Evolutionary conservation across 176 grass and related monocot species (phyloP), one percentile per base, ranked within the genome.

Genomic region (Microstegium vimineum): DNA sequence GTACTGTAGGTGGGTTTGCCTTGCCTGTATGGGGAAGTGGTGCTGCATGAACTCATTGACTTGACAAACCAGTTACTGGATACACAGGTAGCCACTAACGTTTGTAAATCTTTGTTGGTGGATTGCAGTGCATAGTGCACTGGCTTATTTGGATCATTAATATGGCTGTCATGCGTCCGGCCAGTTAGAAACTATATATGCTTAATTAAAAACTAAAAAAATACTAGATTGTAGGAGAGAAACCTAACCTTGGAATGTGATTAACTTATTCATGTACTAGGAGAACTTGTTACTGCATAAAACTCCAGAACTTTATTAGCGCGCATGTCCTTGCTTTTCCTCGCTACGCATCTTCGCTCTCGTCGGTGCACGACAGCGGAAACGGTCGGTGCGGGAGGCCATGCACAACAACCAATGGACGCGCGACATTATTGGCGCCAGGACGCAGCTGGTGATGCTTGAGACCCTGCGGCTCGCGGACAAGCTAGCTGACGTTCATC

Each of bases 1-100:
- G n/a, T n/a, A n/a, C n/a, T n/a, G n/a, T n/a, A n/a, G 64, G 81
- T 68, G 41, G 72, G 65, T 73, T n/a, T 78, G 70, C 80, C 26
- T 54, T 54, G 20, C 18, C 51, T 57, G 1, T 78, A 40, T 75
- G 49, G 52, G 35, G 34, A 84, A 84, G 79, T 84, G 80, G 69
- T 65, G 65, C 28, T 66, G 23, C 62, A 84, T 81, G 51, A 79
- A 56, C 64, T 79, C 2, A 45, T 75, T 10, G 23, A 81, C 25
- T 81, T 71, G 56, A 79, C 42, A 82, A 76, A 81, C 56, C 26
- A 89, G 34, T 73, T 81, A 75, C 71, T 43, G 28, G 70, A 71
- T 76, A 82, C 37, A 27, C 40, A 10, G 52, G 56, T 25, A 78
- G 59, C 43, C 45, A 56, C 22, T 59, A 31, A 66, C 72, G 30